phyloP scores from a whole-genome alignment of 768 basidiomycete genomes.

The Chalciporus piperatus region DNA sequence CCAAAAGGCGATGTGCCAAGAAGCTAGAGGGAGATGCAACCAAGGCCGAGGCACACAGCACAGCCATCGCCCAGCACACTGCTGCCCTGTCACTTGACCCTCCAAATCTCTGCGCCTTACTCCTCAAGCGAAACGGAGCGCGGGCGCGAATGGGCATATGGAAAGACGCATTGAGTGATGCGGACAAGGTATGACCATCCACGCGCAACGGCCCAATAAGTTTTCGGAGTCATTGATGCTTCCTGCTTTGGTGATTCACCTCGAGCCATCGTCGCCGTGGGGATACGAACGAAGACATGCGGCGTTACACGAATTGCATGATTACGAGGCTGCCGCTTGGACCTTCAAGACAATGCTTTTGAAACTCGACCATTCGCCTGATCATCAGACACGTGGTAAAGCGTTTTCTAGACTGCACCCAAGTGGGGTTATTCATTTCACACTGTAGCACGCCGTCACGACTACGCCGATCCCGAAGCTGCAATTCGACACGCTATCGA shows the following conservation, averaged over 20 bases:
- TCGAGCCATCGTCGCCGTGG: not conserved
- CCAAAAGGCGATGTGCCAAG: too few species aligned
- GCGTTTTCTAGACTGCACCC: not conserved
- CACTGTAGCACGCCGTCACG: not conserved
- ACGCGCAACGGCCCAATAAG: too few species aligned
- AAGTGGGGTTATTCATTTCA: not conserved
- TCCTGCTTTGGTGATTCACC: not conserved
- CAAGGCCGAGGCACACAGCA: too few species aligned
- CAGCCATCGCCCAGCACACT: too few species aligned
- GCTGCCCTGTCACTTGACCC: too few species aligned
- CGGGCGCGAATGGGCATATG: too few species aligned
- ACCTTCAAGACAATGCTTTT: not conserved
- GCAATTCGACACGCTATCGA: not conserved
- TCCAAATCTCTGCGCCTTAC: too few species aligned
- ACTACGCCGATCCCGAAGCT: not conserved
- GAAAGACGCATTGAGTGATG: not conserved
- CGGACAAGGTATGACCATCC: conserved; percentile 1
- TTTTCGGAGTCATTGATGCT: not conserved
- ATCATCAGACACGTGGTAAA: not conserved
- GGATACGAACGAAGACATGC: conserved; percentile 2
- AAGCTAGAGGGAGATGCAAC: too few species aligned
- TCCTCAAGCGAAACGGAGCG: too few species aligned
- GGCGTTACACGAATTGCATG: not conserved
- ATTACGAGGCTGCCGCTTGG: not conserved
- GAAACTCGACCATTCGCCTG: not conserved